Percentiles rank a stretch among this genome's conserved stretches.
phyloP scores from a whole-genome alignment of 2,329 filamentous ascomycete species.

The Colletotrichum costaricense region DNA sequence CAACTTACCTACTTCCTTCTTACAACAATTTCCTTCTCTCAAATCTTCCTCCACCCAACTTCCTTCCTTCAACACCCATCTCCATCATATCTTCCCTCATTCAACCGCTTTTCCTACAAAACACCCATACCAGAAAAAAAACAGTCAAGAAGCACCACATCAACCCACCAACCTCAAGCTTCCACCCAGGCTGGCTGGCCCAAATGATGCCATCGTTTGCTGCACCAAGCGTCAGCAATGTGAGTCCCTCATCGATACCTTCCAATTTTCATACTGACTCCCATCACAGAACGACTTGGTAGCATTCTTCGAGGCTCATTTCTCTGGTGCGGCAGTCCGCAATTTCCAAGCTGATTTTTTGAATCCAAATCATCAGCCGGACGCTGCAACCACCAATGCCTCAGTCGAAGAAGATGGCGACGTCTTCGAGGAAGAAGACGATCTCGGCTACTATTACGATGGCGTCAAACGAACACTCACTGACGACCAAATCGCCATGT shows the following conservation, averaged over 20 bases:
- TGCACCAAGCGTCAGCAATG: conserved; percentile 28
- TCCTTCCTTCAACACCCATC: neutral
- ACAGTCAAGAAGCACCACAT: neutral
- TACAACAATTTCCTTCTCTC: neutral
- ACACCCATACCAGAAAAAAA: neutral
- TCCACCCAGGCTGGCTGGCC: neutral
- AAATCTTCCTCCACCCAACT: neutral
- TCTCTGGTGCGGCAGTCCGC: conserved; percentile 58
- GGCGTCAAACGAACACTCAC: conserved; percentile 90
- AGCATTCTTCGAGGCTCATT: conserved; percentile 70
- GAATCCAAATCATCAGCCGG: conserved; percentile 41
- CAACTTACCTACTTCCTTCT: neutral
- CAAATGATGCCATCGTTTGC: neutral
- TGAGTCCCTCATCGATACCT: conserved; percentile 5
- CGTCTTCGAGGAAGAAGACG: conserved; percentile 67
- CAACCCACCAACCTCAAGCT: neutral
- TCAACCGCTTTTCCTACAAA: neutral
- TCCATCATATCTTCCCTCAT: neutral
- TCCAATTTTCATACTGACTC: conserved; percentile 27
- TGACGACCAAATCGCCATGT: conserved; percentile 90
- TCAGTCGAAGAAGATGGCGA: conserved; percentile 42
- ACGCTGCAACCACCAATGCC: conserved; percentile 38
- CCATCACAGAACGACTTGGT: conserved; percentile 66
- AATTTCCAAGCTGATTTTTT: conserved; percentile 61
- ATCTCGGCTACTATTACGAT: conserved; percentile 86